A percentile compares a stretch with the other conserved stretches of the same genome.
Evolutionary conservation across 257 asterid species (phyloP).

Genomic region (Lycium barbarum): DNA sequence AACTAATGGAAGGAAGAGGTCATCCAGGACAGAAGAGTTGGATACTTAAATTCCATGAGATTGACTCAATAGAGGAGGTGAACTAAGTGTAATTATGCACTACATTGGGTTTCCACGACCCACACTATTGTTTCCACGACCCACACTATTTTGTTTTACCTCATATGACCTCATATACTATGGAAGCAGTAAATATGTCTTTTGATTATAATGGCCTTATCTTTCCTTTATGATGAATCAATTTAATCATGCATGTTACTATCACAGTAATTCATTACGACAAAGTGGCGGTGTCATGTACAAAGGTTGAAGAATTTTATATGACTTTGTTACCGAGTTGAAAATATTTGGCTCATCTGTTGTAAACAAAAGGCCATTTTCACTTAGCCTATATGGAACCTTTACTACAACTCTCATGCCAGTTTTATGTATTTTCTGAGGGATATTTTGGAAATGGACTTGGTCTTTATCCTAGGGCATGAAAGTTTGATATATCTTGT

Average conservation of each 20-base stretch:
- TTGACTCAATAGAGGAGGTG: slow-evolving; percentile 83
- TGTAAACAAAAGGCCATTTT: not conserved
- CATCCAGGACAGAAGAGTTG: slow-evolving; percentile 78
- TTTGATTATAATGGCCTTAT: not conserved
- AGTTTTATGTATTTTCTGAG: not conserved
- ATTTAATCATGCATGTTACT: slow-evolving; percentile 15
- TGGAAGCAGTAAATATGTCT: slow-evolving; percentile 8
- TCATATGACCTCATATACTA: not conserved
- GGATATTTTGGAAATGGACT: slow-evolving; percentile 7
- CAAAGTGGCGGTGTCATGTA: slow-evolving; percentile 6
- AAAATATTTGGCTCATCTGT: not conserved
- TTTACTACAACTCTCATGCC: not conserved
- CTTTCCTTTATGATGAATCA: not conserved
- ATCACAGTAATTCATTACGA: not conserved
- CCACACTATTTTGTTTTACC: slow-evolving; percentile 13
- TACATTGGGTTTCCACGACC: slow-evolving; percentile 18
- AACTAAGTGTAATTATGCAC: slow-evolving; percentile 5
- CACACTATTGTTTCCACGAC: slow-evolving; percentile 1
- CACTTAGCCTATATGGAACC: not conserved
- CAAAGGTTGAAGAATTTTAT: not conserved
- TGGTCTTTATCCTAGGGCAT: not conserved
- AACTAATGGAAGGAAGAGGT: slow-evolving; percentile 88
- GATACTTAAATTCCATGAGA: slow-evolving; percentile 70
- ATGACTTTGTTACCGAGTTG: not conserved
- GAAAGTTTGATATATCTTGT: slow-evolving; percentile 17